phyloP scores from a whole-genome alignment of 2,329 filamentous ascomycete genomes.

The Didymella exigua region DNA sequence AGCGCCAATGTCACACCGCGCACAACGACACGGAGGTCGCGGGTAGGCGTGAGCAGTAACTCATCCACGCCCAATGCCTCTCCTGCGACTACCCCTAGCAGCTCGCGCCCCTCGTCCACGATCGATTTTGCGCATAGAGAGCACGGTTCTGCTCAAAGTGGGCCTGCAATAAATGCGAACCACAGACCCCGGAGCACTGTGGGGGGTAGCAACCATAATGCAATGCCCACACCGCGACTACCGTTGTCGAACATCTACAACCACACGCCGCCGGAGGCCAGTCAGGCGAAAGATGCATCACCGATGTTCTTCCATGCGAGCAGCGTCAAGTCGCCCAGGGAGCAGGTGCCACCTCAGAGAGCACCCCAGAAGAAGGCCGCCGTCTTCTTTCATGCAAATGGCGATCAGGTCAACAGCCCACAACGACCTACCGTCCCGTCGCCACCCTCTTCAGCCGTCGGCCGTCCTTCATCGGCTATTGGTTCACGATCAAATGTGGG shows the following conservation, averaged over 20 bases:
- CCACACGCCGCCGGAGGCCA: conserved; percentile 33
- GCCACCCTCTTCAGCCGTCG: conserved; percentile 42
- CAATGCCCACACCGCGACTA: conserved; percentile 31
- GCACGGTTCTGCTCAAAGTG: conserved; percentile 33
- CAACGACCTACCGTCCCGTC: conserved; percentile 35
- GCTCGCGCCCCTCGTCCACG: conserved; percentile 42
- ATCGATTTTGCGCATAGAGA: conserved; percentile 39
- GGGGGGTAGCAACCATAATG: conserved; percentile 30
- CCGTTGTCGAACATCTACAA: conserved; percentile 35
- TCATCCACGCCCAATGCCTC: conserved; percentile 69
- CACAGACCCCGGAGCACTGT: conserved; percentile 48
- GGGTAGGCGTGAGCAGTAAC: conserved; percentile 66
- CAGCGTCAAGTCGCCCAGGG: conserved; percentile 60
- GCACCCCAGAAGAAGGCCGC: conserved; percentile 51
- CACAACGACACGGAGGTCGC: conserved; percentile 73
- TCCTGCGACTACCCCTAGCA: conserved; percentile 53
- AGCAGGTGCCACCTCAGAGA: conserved; percentile 36
- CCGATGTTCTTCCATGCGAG: conserved; percentile 93
- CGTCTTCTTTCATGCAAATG: conserved; percentile 59
- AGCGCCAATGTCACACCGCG: conserved; percentile 77
- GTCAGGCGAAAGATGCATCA: conserved; percentile 38
- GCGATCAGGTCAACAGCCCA: conserved; percentile 50
- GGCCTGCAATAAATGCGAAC: conserved; percentile 28
- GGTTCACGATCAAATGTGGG: conserved; percentile 10
- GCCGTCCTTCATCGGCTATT: conserved; percentile 9